Evolutionary conservation across 225 moss, liverwort and hornwort genomes (phyloP).

Genomic region (Pleurozium schreberi): DNA sequence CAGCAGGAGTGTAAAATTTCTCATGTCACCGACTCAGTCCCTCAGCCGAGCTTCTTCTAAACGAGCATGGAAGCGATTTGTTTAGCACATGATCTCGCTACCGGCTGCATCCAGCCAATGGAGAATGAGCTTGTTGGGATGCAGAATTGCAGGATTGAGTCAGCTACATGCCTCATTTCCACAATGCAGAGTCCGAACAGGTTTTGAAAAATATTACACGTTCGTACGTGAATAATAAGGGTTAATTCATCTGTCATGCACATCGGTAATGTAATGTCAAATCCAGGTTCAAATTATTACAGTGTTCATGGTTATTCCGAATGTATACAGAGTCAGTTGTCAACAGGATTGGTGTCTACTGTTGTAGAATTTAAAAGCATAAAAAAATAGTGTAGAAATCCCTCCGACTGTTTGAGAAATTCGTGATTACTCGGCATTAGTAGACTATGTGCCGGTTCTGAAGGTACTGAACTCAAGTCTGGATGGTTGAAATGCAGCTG

Average conservation of each 20-base stretch:
- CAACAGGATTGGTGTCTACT: background rate
- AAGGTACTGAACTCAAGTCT: background rate
- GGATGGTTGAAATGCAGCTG: constrained; percentile 34
- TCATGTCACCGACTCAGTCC: background rate
- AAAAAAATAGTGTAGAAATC: background rate
- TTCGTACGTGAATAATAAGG: background rate
- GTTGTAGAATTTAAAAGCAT: background rate
- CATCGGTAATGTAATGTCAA: background rate
- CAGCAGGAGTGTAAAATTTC: background rate
- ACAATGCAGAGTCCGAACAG: background rate
- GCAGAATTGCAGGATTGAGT: background rate
- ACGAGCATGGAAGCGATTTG: background rate
- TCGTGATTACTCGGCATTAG: background rate
- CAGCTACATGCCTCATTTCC: background rate
- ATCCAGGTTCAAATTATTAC: background rate
- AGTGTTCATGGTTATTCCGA: background rate
- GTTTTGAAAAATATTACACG: background rate
- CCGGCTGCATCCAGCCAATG: background rate
- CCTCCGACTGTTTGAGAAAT: background rate
- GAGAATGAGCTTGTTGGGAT: background rate
- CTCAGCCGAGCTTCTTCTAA: background rate
- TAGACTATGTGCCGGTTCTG: background rate
- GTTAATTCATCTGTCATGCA: background rate
- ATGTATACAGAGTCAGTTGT: background rate
- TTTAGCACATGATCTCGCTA: background rate